Evolutionary conservation across 1,139 yeast genomes (phyloP), one percentile per base, ranked within the genome.

Genomic region (Debaryomyces fabryi): DNA sequence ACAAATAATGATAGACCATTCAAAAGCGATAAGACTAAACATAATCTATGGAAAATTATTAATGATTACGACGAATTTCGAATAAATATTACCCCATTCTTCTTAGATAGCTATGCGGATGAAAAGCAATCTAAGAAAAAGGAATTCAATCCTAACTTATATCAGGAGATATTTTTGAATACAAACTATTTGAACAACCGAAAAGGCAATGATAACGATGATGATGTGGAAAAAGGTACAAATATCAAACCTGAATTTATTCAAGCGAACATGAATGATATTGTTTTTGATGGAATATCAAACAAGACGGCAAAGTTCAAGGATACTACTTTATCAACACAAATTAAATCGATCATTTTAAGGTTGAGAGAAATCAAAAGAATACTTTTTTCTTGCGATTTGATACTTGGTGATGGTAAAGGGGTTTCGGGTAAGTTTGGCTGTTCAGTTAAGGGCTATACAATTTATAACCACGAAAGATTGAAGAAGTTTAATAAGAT

Each of bases 391-490:
- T 75, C 81, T 10, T 82, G 89, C 54, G 79, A 83, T n/a, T 60
- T 76, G 45, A 60, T 75, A 3, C 58, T 76, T 12, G 71, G 79
- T 51, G 79, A 76, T 55, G 74, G 74, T 6, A 54, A 62, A 1
- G 61, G 56, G 0, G 48, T 64, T 7, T 85, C 39, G 3, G 82
- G 83, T 2, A 68, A 71, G 1, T 54, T 90, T 13, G 75, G 78
- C 0, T 79, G 93, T 44, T 86, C 90, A 0, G 73, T 91, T 1
- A 82, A 80, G 56, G 97, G 96, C 0, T 88, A 84, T 58, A 69
- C 86, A 0, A 71, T 88, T n/a, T 80, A 78, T 54, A 71, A 77
- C 13, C 82, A 79, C 47, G 86, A 85, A 51, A 74, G 71, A 42
- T 62, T 81, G 0, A 70, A 75, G 25, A 70, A 75, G 45, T 61